phyloP scores from a whole-genome alignment of 768 basidiomycete species.

The Boletus fagicola region DNA sequence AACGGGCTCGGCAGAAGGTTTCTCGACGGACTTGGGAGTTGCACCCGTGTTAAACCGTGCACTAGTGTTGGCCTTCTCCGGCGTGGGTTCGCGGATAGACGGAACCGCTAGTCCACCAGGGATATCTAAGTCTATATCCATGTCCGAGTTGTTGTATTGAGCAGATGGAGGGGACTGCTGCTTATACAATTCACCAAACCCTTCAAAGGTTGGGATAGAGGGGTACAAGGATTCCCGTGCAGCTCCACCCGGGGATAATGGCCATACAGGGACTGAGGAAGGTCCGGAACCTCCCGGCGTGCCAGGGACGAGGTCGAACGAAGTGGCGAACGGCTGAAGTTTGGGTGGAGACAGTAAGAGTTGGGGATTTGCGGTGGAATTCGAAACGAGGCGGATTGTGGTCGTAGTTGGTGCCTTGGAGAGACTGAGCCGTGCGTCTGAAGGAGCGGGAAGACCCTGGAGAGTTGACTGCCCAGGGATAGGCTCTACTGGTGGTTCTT shows the following conservation, averaged over 20 bases:
- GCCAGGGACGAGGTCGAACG: constrained; percentile 64
- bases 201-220: constrained; percentile 35
- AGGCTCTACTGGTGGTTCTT: constrained; percentile 38
- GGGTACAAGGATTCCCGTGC: constrained; percentile 39
- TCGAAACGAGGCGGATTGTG: constrained; percentile 48
- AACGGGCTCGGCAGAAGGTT: constrained; percentile 30
- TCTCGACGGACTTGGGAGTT: constrained; percentile 27
- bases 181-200: constrained; percentile 26
- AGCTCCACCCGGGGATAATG: constrained; percentile 35
- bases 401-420: constrained; percentile 47
- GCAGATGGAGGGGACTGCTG: constrained; percentile 11
- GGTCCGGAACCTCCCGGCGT: constrained; percentile 41
- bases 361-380: constrained; percentile 21
- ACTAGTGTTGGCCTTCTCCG: constrained; percentile 12
- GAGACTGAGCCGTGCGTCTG: constrained; percentile 59
- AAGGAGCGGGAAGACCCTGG: constrained; percentile 59
- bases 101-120: constrained; percentile 34
- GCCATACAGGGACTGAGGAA: constrained; percentile 37
- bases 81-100: constrained; percentile 20
- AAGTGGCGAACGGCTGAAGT: constrained; percentile 62
- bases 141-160: constrained; percentile 30
- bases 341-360: constrained; percentile 51
- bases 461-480: constrained; percentile 60
- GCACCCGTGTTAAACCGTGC: constrained; percentile 24
- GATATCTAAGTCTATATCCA: constrained; percentile 37